Conservation (phyloP, 1,284 basidiomycete species). For the Dichomitus squalens region DNA sequence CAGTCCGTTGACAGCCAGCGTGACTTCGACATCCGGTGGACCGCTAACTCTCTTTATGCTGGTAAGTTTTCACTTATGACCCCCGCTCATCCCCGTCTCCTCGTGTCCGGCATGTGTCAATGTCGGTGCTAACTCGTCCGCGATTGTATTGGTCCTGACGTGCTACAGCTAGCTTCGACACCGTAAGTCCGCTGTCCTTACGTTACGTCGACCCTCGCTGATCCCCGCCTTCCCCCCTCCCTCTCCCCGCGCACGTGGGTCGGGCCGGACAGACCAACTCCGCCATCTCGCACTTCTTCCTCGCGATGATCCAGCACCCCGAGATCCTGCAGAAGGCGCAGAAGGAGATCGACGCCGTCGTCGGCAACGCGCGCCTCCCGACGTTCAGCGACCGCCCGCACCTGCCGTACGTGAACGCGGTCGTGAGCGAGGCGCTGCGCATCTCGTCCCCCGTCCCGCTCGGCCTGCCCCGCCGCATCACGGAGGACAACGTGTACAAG, state of each 20-base stretch:
- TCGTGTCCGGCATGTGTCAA: background rate
- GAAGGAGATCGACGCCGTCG: slow-evolving; percentile 45
- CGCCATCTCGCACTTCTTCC: slow-evolving; percentile 41
- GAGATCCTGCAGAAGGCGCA: slow-evolving; percentile 45
- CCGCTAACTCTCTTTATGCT: slow-evolving; percentile 75
- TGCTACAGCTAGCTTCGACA: slow-evolving; percentile 51
- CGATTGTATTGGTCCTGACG: slow-evolving; percentile 20
- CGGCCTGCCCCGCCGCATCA: slow-evolving; percentile 36
- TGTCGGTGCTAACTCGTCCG: background rate
- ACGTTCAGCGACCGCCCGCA: slow-evolving; percentile 43
- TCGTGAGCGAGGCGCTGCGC: slow-evolving; percentile 46
- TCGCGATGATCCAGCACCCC: slow-evolving; percentile 48
- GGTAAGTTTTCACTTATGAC: slow-evolving; percentile 26
- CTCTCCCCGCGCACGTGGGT: background rate
- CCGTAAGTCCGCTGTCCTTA: slow-evolving; percentile 40
- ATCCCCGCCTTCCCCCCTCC: background rate
- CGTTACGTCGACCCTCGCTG: background rate
- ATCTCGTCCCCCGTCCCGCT: slow-evolving; percentile 26
- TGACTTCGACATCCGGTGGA: slow-evolving; percentile 69
- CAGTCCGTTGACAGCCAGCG: slow-evolving; percentile 34
- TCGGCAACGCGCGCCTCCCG: slow-evolving; percentile 44
- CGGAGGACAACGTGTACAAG: slow-evolving; percentile 40
- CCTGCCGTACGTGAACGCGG: slow-evolving; percentile 49
- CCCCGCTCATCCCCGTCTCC: background rate
- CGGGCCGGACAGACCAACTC: slow-evolving; percentile 38